A percentile compares a stretch with the other conserved stretches of the same genome.
phyloP scores from a whole-genome alignment of 1,284 basidiomycete genomes.

The Apiotrichum brassicae region DNA sequence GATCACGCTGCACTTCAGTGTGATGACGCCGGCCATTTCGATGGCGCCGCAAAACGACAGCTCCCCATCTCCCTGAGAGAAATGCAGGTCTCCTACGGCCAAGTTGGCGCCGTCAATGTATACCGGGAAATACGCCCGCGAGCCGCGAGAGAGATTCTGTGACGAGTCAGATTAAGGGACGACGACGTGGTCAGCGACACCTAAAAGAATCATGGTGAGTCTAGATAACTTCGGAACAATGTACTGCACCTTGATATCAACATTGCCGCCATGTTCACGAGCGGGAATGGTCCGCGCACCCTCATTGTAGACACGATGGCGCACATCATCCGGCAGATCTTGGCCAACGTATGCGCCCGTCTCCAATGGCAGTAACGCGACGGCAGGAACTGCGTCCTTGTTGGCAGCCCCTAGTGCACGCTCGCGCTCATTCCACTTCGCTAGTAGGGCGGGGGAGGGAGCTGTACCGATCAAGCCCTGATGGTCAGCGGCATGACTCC shows the following conservation, averaged over 20 bases:
- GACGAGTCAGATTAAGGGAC: too few species aligned
- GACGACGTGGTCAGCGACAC: too few species aligned
- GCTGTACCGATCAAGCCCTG: constrained; percentile 70
- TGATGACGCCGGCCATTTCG: constrained; percentile 40
- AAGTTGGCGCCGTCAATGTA: constrained; percentile 67
- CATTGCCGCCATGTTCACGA: constrained; percentile 75
- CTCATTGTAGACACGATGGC: constrained; percentile 57
- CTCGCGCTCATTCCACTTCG: constrained; percentile 69
- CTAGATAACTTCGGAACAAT: too few species aligned
- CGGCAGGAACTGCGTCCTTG: constrained; percentile 50
- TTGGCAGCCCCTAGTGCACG: constrained; percentile 55
- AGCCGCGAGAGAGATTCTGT: constrained; percentile 4
- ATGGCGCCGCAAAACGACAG: constrained; percentile 13
- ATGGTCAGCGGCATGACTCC: too few species aligned
- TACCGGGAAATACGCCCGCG: constrained; percentile 50
- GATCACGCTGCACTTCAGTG: constrained; percentile 6
- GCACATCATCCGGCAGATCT: constrained; percentile 51
- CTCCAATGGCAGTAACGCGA: constrained; percentile 59
- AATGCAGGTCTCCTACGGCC: constrained; percentile 69
- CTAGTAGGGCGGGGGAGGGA: constrained; percentile 64
- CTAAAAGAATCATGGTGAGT: too few species aligned
- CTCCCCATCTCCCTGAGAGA: constrained; percentile 72
- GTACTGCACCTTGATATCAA: constrained; percentile 59
- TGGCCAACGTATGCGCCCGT: constrained; percentile 62
- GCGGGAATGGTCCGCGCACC: constrained; percentile 70